Evolutionary conservation across 1,284 basidiomycete species (phyloP).

Genomic region (Trametes hirsuta): DNA sequence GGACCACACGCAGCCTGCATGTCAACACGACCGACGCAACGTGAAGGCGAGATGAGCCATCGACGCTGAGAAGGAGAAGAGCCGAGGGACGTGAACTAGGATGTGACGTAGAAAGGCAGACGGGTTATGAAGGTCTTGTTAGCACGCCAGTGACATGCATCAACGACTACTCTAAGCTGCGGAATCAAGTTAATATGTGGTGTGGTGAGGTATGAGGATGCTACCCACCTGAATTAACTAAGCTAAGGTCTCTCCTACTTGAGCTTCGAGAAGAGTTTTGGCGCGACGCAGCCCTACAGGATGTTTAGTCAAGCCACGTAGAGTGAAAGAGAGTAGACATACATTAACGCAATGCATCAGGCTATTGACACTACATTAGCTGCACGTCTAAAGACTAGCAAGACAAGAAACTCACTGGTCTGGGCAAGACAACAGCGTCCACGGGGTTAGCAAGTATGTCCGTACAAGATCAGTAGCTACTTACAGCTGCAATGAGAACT

Average conservation of each 20-base stretch:
- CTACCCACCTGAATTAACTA: neutral
- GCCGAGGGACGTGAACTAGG: neutral
- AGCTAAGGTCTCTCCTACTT: conserved; percentile 38
- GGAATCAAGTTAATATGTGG: neutral
- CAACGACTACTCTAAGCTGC: conserved; percentile 12
- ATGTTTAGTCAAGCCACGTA: conserved; percentile 14
- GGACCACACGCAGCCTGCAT: too few species aligned
- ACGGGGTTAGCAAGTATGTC: conserved; percentile 6
- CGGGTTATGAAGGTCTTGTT: neutral
- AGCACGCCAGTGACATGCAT: neutral
- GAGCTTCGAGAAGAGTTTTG: conserved; percentile 77
- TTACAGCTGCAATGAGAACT: conserved; percentile 14
- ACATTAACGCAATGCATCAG: conserved; percentile 92
- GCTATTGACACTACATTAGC: conserved; percentile 40
- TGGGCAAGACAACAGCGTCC: neutral
- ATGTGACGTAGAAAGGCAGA: neutral
- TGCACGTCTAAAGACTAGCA: conserved; percentile 37
- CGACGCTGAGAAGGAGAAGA: neutral
- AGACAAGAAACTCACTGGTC: conserved; percentile 20
- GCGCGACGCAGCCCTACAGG: conserved; percentile 70
- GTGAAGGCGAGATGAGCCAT: too few species aligned
- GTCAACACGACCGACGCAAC: too few species aligned
- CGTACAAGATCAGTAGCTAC: neutral
- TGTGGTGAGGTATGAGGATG: neutral
- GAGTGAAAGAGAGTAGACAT: conserved; percentile 34